Base-by-base conservation (phyloP, 2,329 filamentous ascomycete species). In the Xylaria sp. region DNA sequence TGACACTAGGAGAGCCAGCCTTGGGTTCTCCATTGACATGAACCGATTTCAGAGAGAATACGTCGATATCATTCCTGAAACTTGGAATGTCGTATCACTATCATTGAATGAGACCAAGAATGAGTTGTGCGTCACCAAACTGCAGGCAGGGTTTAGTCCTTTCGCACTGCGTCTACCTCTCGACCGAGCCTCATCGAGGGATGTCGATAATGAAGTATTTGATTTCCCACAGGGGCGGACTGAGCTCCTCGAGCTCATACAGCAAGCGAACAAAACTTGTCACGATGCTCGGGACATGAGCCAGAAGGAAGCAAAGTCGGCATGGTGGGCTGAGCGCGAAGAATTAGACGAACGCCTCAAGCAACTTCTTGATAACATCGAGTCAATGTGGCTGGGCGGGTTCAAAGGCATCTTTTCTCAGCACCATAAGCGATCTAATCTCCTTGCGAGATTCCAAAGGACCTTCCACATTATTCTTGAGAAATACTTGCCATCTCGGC, bases 391-490 rank as follows among this genome's bases (percentile, higher is more conserved):
- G 95, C 86, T 99, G 4, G 94, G 94, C 51, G 95, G 95, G 0
- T 99, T 99, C 83, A 90, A 89, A 60, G 94, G 94, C 15, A 89
- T 99, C n/a, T 94, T 99, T 73, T 94, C 92, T 1, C 90, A 92
- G 57, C 86, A 91, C 56, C 77, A 81, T 51, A 83, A 84, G 38
- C 83, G 89, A 19, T 79, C 85, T 0, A 83, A 88, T 25, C 79
- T 92, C 11, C 79, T 98, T 33, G 84, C 86, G 4, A 86, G 86
- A 31, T 98, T 99, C 74, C 87, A 92, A 35, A 87, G 86, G 72
- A 87, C 86, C 4, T 93, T 99, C 67, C 85, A 94, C 57, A 86
- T 85, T 60, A 90, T 95, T 3, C 83, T 99, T 11, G 89, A 94
- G 72, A 90, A 91, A 62, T 87, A 96, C 76, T 81, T 99, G 4